Conservation (phyloP, 2,329 filamentous ascomycete genomes). For the Fusarium paranaense region DNA sequence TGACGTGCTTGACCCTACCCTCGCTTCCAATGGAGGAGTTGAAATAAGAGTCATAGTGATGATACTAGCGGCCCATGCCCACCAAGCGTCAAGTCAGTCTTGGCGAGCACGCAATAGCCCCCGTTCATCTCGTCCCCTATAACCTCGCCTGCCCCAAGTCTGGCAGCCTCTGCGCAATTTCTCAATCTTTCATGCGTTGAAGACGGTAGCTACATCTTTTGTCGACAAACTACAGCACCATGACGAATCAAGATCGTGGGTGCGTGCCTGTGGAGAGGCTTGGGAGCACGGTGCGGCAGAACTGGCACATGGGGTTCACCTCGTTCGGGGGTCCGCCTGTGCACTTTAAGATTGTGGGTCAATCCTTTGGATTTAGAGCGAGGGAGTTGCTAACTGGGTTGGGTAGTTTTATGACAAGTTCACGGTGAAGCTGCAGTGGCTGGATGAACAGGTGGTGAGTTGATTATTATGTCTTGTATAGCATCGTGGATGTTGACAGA, state of each 20-base stretch:
- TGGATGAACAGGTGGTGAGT: slow-evolving; percentile 74
- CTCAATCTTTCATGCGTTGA: background rate
- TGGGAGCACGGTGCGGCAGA: slow-evolving; percentile 31
- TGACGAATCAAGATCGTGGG: slow-evolving; percentile 1
- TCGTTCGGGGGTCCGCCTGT: slow-evolving; percentile 26
- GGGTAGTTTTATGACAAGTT: slow-evolving; percentile 57
- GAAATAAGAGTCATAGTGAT: background rate
- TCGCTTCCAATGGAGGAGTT: background rate
- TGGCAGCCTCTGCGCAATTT: background rate
- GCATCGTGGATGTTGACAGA: background rate
- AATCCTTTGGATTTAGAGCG: background rate
- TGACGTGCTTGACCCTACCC: background rate
- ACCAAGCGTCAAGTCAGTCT: background rate
- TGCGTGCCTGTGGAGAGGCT: slow-evolving; percentile 16
- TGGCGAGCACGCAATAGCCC: slow-evolving; percentile 4
- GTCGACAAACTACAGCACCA: background rate
- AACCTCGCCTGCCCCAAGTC: background rate
- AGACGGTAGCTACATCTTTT: background rate
- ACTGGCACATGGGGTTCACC: slow-evolving; percentile 59
- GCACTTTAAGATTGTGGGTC: slow-evolving; percentile 26
- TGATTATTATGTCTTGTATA: fast-evolving
- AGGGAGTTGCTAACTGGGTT: background rate
- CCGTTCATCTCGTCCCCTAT: background rate
- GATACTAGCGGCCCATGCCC: background rate
- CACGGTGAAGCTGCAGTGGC: slow-evolving; percentile 70